phyloP scores from a whole-genome alignment of 2,329 filamentous ascomycete genomes.

The Gaeumannomyces tritici region DNA sequence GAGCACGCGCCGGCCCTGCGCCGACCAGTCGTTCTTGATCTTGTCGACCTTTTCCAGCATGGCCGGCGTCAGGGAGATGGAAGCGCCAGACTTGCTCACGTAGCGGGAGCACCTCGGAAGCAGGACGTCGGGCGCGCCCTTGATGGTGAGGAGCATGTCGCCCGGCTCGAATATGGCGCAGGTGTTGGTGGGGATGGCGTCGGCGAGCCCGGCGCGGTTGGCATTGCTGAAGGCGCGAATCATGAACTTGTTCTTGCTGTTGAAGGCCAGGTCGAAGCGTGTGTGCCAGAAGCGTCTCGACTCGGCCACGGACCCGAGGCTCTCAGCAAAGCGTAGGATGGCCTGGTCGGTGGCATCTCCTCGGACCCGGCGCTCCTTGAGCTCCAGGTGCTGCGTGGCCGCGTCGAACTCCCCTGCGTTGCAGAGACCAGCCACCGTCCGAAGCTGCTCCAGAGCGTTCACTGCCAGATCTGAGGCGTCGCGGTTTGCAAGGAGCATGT shows the following conservation, averaged over 20 bases:
- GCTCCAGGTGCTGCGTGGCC: constrained; percentile 46
- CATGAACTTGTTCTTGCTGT: constrained; percentile 81
- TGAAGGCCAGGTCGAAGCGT: constrained; percentile 62
- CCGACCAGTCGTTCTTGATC: constrained; percentile 60
- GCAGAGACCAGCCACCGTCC: constrained; percentile 55
- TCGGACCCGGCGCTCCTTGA: constrained; percentile 54
- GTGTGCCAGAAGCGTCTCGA: constrained; percentile 54
- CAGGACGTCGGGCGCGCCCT: constrained; percentile 68
- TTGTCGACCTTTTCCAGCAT: constrained; percentile 38
- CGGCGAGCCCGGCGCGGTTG: constrained; percentile 23
- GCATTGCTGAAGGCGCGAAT: constrained; percentile 47
- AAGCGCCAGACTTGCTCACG: constrained; percentile 43
- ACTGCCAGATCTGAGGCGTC: constrained; percentile 8
- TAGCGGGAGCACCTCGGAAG: constrained; percentile 52
- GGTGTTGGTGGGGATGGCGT: constrained; percentile 27
- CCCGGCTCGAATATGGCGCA: constrained; percentile 22
- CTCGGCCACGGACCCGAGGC: constrained; percentile 48
- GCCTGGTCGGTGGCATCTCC: constrained; percentile 72
- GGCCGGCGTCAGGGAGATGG: constrained; percentile 35
- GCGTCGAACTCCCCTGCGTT: constrained; percentile 70
- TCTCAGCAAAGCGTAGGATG: constrained; percentile 61
- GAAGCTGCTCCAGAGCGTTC: constrained; percentile 46
- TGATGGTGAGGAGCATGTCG: constrained; percentile 56
- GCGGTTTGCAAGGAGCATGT: constrained; percentile 20
- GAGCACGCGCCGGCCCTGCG: constrained; percentile 57